Evolutionary conservation across 106 monocot genomes (phyloP).

Genomic region (Chionographis japonica): DNA sequence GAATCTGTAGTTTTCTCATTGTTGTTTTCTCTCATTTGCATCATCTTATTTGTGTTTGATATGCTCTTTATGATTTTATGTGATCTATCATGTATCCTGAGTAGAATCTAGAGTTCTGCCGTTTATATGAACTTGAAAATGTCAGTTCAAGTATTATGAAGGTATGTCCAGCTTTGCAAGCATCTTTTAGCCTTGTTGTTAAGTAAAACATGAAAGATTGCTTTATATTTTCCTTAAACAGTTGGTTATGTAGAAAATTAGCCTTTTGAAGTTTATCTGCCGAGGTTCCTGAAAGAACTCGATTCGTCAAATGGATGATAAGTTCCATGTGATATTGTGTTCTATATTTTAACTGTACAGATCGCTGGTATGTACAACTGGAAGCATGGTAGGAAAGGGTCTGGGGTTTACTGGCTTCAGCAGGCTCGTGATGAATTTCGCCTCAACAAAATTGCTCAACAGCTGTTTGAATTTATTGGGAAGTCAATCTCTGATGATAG

Average conservation of each 20-base stretch:
- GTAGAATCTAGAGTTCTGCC: slow-evolving; percentile 90
- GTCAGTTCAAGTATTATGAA: slow-evolving; percentile 78
- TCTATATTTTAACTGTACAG: slow-evolving; percentile 25
- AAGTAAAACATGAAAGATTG: too few relatives aligned
- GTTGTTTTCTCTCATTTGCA: neutral
- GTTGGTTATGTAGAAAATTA: too few relatives aligned
- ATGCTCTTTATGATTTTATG: neutral
- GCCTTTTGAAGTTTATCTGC: too few relatives aligned
- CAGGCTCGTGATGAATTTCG: slow-evolving; percentile 76
- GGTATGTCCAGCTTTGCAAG: slow-evolving; percentile 35
- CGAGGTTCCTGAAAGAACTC: too few relatives aligned
- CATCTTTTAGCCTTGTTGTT: neutral
- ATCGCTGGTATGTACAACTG: slow-evolving; percentile 90
- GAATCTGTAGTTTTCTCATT: slow-evolving; percentile 2
- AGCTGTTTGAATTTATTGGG: slow-evolving; percentile 82
- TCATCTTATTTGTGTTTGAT: neutral
- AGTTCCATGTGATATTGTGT: neutral
- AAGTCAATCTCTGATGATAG: slow-evolving; percentile 85
- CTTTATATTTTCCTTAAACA: too few relatives aligned
- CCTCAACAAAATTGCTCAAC: slow-evolving; percentile 77
- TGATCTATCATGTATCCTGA: slow-evolving; percentile 8
- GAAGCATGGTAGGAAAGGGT: slow-evolving; percentile 95
- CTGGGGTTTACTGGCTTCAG: slow-evolving; percentile 93
- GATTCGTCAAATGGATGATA: too few relatives aligned
- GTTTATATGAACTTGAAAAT: slow-evolving; percentile 77